Evolutionary conservation across 306 rosid genomes (phyloP).

Genomic region (Abrus pulchellus): DNA sequence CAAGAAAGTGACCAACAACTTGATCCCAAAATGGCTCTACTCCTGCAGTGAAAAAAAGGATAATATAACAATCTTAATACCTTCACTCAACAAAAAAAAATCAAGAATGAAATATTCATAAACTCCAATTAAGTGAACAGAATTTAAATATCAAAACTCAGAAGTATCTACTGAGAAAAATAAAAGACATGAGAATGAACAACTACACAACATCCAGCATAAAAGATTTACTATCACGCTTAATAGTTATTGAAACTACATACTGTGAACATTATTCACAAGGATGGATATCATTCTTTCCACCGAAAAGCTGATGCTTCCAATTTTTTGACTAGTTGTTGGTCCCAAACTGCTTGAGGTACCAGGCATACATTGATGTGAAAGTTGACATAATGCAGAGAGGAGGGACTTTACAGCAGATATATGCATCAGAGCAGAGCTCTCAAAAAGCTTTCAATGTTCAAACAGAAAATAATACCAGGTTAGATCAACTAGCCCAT

Average conservation of each 20-base stretch:
- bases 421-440: constrained; percentile 93
- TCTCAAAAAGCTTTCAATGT: constrained; percentile 77
- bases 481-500: constrained; percentile 51
- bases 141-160: constrained; percentile 41
- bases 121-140: constrained; percentile 21
- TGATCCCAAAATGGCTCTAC: constrained; percentile 96
- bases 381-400: constrained; percentile 90
- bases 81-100: background rate
- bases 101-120: constrained; percentile 29
- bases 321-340: constrained; percentile 81
- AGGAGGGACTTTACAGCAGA: constrained; percentile 94
- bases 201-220: constrained; percentile 42
- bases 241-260: constrained; percentile 52
- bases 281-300: constrained; percentile 96
- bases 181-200: constrained; percentile 8
- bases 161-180: constrained; percentile 16
- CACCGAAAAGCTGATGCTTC: constrained; percentile 90
- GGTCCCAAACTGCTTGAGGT: constrained; percentile 74
- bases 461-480: constrained; percentile 48
- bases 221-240: constrained; percentile 29
- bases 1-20: constrained; percentile 88
- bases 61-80: constrained; percentile 16
- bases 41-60: constrained; percentile 62
- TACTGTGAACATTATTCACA: constrained; percentile 94
- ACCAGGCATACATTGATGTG: constrained; percentile 78